Percentiles rank a stretch among this genome's conserved stretches.
phyloP scores from a whole-genome alignment of 192 early-diverging fungal species.

The Podila epicladia region DNA sequence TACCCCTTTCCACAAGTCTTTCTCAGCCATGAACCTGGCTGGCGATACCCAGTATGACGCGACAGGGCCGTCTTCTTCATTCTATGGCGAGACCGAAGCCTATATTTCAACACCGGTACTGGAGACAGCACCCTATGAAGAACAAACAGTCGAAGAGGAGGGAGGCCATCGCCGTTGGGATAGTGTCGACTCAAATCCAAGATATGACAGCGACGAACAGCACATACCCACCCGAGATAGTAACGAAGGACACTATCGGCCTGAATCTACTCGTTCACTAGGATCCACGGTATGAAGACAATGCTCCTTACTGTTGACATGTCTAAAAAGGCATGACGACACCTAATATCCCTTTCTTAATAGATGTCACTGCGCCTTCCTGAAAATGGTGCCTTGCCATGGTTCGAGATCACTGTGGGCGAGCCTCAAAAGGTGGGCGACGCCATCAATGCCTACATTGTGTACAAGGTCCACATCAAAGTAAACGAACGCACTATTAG shows the following conservation, averaged over 20 bases:
- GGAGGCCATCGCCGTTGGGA: conserved; percentile 33
- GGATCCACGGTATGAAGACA: conserved; percentile 23
- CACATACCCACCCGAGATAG: not conserved
- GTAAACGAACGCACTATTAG: conserved; percentile 36
- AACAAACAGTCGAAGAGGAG: not conserved
- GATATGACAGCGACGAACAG: conserved; percentile 33
- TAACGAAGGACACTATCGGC: conserved; percentile 21
- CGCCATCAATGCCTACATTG: conserved; percentile 84
- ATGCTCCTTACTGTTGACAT: too few relatives aligned
- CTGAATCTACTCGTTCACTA: conserved; percentile 40
- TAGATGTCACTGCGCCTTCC: conserved; percentile 54
- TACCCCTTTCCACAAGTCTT: conserved; percentile 17
- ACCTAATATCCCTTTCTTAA: not conserved
- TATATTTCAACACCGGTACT: not conserved
- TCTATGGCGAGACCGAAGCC: not conserved
- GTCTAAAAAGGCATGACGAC: not conserved
- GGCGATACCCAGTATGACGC: not conserved
- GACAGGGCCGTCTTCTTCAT: not conserved
- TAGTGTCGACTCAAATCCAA: conserved; percentile 35
- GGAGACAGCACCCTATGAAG: not conserved
- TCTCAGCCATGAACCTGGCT: conserved; percentile 32
- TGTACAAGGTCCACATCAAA: conserved; percentile 87
- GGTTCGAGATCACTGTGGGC: conserved; percentile 74
- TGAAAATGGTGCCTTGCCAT: conserved; percentile 57
- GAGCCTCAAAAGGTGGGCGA: conserved; percentile 94